These are phyloP conservation scores for Hygrophorus pudorinus DNA, from an alignment of 768 basidiomycete species.

Conservation along the genomic window DNA sequence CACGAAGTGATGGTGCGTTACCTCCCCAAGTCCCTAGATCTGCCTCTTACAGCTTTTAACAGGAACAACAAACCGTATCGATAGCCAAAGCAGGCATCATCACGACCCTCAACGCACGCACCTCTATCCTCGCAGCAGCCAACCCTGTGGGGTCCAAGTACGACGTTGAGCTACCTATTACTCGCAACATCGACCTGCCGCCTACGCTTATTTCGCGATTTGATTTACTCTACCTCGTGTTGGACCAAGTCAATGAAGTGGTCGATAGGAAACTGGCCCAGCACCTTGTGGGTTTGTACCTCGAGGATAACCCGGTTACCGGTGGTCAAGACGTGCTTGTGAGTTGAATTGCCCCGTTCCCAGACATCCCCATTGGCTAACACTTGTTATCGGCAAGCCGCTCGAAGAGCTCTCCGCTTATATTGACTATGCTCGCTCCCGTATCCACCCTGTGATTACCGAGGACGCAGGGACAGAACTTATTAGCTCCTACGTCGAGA, in stretches of 20 bases:
- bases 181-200: conserved; percentile 93
- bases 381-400: conserved; percentile 39
- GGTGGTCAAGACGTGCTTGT: conserved; percentile 70
- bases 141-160: conserved; percentile 97
- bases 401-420: conserved; percentile 87
- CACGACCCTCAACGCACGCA: conserved; percentile 96
- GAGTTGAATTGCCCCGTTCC: conserved; percentile 17
- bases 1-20: conserved; percentile 90
- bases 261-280: conserved; percentile 82
- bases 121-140: conserved; percentile 94
- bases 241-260: conserved; percentile 88
- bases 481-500: conserved; percentile 82
- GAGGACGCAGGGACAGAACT: conserved; percentile 80
- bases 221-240: conserved; percentile 89
- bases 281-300: conserved; percentile 86
- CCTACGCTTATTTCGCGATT: conserved; percentile 98
- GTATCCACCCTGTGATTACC: conserved; percentile 78
- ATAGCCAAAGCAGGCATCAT: conserved; percentile 99
- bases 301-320: conserved; percentile 76
- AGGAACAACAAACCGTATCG: conserved; percentile 99
- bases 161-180: conserved; percentile 84
- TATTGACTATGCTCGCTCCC: conserved; percentile 84
- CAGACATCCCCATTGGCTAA: neutral
- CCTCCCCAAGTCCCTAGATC: neutral
- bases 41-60: neutral